phyloP scores from a whole-genome alignment of 192 early-diverging fungal species.

The Coemansia sp. region DNA sequence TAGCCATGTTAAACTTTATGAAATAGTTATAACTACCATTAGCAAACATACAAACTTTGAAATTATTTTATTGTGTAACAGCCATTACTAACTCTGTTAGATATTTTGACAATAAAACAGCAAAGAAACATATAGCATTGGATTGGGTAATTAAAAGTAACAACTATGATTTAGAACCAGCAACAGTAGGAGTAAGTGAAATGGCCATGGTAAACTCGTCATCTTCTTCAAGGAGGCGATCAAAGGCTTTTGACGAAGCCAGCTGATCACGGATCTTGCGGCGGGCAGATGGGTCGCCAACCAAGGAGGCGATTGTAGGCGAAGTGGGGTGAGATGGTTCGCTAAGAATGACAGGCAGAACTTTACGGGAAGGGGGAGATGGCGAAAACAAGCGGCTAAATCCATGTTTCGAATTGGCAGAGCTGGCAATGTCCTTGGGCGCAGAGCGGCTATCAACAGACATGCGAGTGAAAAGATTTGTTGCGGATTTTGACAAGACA shows the following conservation, averaged over 20 bases:
- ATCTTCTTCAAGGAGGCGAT: constrained; percentile 41
- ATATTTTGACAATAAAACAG: too few species aligned
- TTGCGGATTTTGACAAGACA: constrained; percentile 34
- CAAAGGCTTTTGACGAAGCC: constrained; percentile 40
- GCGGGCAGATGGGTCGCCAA: constrained; percentile 37
- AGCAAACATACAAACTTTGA: too few species aligned
- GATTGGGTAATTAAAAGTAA: neutral
- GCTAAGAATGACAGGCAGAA: neutral
- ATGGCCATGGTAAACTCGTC: constrained; percentile 50
- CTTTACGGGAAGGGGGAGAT: constrained; percentile 21
- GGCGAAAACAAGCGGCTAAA: constrained; percentile 34
- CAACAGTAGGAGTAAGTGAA: constrained; percentile 40
- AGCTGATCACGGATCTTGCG: constrained; percentile 48
- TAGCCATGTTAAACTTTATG: too few species aligned
- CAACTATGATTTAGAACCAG: constrained; percentile 15
- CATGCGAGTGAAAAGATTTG: constrained; percentile 25
- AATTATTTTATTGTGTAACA: too few species aligned
- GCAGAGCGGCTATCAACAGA: constrained; percentile 19
- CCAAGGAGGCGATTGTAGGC: constrained; percentile 32
- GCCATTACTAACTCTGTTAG: too few species aligned
- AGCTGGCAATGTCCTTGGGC: neutral
- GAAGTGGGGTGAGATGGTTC: constrained; percentile 19
- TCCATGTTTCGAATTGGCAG: constrained; percentile 19
- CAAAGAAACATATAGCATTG: too few species aligned
- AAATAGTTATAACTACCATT: too few species aligned